Base-by-base conservation (phyloP, 441 rosid genomes). In the Manihot esculenta region DNA sequence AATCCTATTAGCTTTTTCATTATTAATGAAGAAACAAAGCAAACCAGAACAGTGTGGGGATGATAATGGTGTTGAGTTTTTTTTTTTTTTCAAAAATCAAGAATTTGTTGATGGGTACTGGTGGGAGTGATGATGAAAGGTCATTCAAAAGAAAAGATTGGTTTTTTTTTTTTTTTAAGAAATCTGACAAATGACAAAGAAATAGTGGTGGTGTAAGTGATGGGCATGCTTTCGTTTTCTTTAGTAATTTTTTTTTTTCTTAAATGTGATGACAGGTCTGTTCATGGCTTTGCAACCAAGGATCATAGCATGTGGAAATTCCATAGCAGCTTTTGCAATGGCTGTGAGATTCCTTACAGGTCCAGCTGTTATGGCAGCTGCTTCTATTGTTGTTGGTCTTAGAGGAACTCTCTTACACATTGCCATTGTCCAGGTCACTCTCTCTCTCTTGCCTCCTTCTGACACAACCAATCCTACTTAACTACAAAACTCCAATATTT, bases 201-300 rank as follows among this genome's bases (percentile, higher is more conserved):
- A 15, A 23, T 13, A 23, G 68, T 44, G 61, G 72, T 44, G 69
- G 70, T 57, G 69, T 57, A 73, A 69, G 54, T 72, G 72, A 64
- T 61, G 81, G 79, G 73, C 58, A 58, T 73, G 75, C 67, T 63
- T 59, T 26, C 5, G 3, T 7, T n/a, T 11, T 10, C 12, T 44
- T 0, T 44, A 44, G 15, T 11, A 13, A 44, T 10, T 8, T 44
- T 21, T 12, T 15, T 1, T 0, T 23, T 7, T 21, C 11, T 66
- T 66, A 79, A n/a, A 76, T 74, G 78, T 41, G 57, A 26, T 71
- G 72, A 62, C 84, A 95, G 99, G 99, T 63, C 80, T 94, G 88
- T 94, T 94, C 85, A 92, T 94, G 99, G 99, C 99, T 44, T 83
- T 94, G 86, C 96, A 94, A 79, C 99, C 98, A 53, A 90, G 82